Conservation (phyloP, 2,329 filamentous ascomycete genomes). For the Chaetomium globosum region DNA sequence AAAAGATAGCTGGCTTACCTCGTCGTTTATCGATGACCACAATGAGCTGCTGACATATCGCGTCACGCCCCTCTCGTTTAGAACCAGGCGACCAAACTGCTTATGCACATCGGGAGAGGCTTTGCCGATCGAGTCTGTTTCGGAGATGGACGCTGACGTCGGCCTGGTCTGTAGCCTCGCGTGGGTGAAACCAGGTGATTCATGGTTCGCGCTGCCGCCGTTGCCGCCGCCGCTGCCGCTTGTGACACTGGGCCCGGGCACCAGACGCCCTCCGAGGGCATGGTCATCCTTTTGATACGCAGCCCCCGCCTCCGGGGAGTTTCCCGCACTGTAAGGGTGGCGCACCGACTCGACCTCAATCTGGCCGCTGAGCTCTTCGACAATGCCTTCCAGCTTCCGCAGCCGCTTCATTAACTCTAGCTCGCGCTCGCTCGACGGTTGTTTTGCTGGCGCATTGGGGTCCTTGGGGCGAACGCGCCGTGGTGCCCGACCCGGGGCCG, state of each 20-base stretch:
- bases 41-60: constrained; percentile 77
- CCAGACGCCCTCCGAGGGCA: constrained; percentile 17
- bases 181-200: constrained; percentile 29
- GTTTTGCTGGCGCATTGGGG: constrained; percentile 62
- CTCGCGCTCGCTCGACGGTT: constrained; percentile 63
- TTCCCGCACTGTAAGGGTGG: constrained; percentile 42
- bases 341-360: constrained; percentile 58
- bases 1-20: constrained; percentile 51
- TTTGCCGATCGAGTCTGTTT: constrained; percentile 30
- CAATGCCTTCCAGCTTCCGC: constrained; percentile 73
- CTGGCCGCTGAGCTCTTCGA: constrained; percentile 68
- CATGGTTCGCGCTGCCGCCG: constrained; percentile 31
- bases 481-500: constrained; percentile 72
- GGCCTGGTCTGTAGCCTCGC: constrained; percentile 31
- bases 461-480: constrained; percentile 67
- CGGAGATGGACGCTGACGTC: constrained; percentile 30
- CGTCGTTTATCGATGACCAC: constrained; percentile 74
- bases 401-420: constrained; percentile 72
- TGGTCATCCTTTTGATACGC: constrained; percentile 35
- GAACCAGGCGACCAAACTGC: constrained; percentile 68
- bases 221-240: constrained; percentile 25
- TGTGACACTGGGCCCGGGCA: background rate
- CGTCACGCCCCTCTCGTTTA: constrained; percentile 68
- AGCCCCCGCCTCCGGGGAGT: constrained; percentile 45
- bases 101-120: constrained; percentile 48